Evolutionary conservation across 495 filamentous ascomycete genomes (phyloP).

Genomic region (Cercophora newfieldiana): DNA sequence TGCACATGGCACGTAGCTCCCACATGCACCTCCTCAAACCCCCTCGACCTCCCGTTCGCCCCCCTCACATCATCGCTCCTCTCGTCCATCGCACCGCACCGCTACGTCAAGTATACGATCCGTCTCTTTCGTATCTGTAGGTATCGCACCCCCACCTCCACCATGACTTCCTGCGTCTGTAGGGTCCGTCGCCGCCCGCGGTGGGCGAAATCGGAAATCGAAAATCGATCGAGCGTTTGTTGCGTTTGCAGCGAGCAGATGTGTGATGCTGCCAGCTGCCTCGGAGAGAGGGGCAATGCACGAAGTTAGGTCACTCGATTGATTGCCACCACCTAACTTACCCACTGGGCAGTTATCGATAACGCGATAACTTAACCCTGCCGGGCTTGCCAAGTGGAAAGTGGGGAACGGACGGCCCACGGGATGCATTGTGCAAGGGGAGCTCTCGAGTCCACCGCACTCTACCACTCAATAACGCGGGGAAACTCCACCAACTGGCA

Average conservation of each 20-base stretch:
- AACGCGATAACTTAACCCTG: neutral
- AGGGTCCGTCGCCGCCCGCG: too few species aligned
- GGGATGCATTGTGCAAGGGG: neutral
- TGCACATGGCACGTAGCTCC: conserved; percentile 30
- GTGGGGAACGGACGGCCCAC: too few species aligned
- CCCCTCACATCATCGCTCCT: neutral
- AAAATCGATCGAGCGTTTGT: too few species aligned
- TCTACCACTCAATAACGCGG: too few species aligned
- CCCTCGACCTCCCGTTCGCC: neutral
- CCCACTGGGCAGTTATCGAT: neutral
- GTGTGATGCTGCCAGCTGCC: too few species aligned
- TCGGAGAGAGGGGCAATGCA: neutral
- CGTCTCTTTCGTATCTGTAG: neutral
- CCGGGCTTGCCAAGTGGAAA: too few species aligned
- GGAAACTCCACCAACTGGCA: too few species aligned
- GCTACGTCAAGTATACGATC: neutral
- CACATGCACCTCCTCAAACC: conserved; percentile 23
- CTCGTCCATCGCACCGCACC: conserved; percentile 3
- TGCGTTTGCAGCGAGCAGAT: too few species aligned
- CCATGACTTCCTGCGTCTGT: too few species aligned
- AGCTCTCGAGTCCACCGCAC: too few species aligned
- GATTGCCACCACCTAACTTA: neutral
- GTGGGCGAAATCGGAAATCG: too few species aligned
- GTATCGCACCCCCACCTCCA: too few species aligned
- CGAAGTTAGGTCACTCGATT: neutral